phyloP scores from a whole-genome alignment of 2,329 filamentous ascomycete species.

The Bipolaris cookei region DNA sequence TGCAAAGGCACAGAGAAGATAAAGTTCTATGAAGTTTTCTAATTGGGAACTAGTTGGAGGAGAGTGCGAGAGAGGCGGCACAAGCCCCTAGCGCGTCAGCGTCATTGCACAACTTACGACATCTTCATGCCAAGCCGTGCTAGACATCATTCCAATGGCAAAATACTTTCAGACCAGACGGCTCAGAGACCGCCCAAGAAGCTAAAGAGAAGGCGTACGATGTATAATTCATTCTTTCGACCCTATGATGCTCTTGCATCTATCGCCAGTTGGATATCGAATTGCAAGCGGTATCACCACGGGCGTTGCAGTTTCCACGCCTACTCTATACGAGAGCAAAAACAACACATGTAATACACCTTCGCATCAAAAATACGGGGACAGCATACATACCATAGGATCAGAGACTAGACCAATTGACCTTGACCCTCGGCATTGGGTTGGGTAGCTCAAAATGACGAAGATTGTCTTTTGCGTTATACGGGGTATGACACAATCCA shows the following conservation, averaged over 20 bases:
- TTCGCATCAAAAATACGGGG: not conserved
- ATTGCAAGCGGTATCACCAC: not conserved
- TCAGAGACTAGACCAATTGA: not conserved
- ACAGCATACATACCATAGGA: not conserved
- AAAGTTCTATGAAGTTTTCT: too few relatives aligned
- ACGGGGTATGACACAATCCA: conserved; percentile 18
- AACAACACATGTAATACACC: not conserved
- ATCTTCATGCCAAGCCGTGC: not conserved
- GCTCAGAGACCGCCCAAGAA: not conserved
- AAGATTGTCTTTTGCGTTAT: not conserved
- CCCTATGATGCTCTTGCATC: not conserved
- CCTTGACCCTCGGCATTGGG: not conserved
- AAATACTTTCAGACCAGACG: not conserved
- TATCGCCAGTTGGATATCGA: not conserved
- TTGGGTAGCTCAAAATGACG: not conserved
- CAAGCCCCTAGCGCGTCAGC: not conserved
- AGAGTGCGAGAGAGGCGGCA: not conserved
- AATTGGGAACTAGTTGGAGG: not conserved
- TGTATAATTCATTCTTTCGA: not conserved
- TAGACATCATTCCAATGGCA: not conserved
- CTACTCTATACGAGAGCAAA: not conserved
- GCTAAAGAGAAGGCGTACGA: not conserved
- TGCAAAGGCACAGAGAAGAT: too few relatives aligned
- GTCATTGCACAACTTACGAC: conserved; percentile 1
- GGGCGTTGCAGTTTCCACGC: too few relatives aligned